A percentile compares a stretch with the other conserved stretches of the same genome.
phyloP scores from a whole-genome alignment of 2,329 filamentous ascomycete genomes.

The Trichoderma afroharzianum region DNA sequence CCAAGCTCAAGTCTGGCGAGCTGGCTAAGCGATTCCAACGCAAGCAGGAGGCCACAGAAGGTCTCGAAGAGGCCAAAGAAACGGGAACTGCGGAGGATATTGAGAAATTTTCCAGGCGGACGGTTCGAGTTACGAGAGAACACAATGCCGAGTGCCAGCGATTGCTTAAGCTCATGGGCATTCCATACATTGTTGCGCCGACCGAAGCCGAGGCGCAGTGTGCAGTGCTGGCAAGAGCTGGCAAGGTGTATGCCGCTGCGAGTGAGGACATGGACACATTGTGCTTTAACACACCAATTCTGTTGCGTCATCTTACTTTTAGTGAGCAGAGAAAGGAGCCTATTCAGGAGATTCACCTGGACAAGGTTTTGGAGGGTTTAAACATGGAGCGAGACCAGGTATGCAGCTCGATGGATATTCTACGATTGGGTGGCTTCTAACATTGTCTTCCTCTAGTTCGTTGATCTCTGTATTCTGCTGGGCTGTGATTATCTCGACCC shows the following conservation, averaged over 20 bases:
- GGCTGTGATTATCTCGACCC: constrained; percentile 98
- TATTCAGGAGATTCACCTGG: constrained; percentile 89
- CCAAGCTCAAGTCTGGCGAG: constrained; percentile 96
- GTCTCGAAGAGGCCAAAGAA: constrained; percentile 92
- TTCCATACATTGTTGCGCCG: constrained; percentile 90
- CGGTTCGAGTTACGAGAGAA: constrained; percentile 90
- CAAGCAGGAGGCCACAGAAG: constrained; percentile 87
- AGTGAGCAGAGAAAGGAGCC: constrained; percentile 97
- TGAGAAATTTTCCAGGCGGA: constrained; percentile 92
- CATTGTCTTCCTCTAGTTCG: constrained; percentile 53
- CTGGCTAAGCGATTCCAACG: constrained; percentile 93
- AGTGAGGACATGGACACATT: constrained; percentile 99
- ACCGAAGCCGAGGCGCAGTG: constrained; percentile 98
- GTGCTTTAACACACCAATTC: constrained; percentile 88
- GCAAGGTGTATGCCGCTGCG: constrained; percentile 94
- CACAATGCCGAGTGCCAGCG: constrained; percentile 94
- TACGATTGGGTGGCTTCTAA: background rate
- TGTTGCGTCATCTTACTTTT: constrained; percentile 90
- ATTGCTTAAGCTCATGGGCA: constrained; percentile 89
- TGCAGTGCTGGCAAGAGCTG: constrained; percentile 79
- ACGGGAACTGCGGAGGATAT: constrained; percentile 95
- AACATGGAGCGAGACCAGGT: constrained; percentile 85
- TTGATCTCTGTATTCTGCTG: constrained; percentile 94
- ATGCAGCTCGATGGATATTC: constrained; percentile 18
- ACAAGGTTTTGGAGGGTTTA: constrained; percentile 81